A percentile compares a stretch with the other conserved stretches of the same genome.
phyloP scores from a whole-genome alignment of 2,329 filamentous ascomycete genomes.

The Dactylellina haptotyla region DNA sequence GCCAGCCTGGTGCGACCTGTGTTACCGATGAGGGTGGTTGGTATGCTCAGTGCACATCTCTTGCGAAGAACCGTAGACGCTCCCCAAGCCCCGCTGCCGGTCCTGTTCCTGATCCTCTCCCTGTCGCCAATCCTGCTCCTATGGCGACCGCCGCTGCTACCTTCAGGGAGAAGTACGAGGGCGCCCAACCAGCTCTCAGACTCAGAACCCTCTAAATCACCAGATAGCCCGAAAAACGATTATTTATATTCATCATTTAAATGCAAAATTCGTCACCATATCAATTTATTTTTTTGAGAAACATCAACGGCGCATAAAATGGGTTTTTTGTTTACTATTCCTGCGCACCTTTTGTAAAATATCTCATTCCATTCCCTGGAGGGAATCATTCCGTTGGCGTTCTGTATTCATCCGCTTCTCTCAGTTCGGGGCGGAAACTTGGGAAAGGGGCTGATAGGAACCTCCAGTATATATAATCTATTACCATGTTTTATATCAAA shows the following conservation, averaged over 20 bases:
- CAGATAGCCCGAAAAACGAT: background rate
- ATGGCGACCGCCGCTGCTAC: conserved; percentile 38
- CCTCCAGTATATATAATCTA: conserved; percentile 38
- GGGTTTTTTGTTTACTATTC: conserved; percentile 36
- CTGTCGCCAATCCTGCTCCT: conserved; percentile 41
- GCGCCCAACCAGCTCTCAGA: conserved; percentile 34
- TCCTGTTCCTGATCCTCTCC: conserved; percentile 37
- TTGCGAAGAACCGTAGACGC: conserved; percentile 42
- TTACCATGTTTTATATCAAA: conserved; percentile 35
- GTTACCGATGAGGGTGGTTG: conserved; percentile 39
- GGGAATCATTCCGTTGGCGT: conserved; percentile 45
- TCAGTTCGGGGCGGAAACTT: conserved; percentile 3
- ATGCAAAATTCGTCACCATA: conserved; percentile 6
- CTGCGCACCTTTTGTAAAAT: conserved; percentile 53
- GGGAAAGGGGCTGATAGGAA: conserved; percentile 14
- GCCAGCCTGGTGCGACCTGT: conserved; percentile 44
- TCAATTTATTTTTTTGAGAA: conserved; percentile 24
- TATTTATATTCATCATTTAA: background rate
- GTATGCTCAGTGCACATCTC: conserved; percentile 43
- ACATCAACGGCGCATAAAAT: conserved; percentile 54
- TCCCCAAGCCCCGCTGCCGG: conserved; percentile 29
- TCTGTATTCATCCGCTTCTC: conserved; percentile 24
- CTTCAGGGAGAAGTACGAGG: conserved; percentile 33
- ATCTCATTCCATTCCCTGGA: conserved; percentile 25
- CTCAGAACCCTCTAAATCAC: conserved; percentile 28